Evolutionary conservation across 257 asterid species (phyloP).

Genomic region (Salvia rosmarinus): DNA sequence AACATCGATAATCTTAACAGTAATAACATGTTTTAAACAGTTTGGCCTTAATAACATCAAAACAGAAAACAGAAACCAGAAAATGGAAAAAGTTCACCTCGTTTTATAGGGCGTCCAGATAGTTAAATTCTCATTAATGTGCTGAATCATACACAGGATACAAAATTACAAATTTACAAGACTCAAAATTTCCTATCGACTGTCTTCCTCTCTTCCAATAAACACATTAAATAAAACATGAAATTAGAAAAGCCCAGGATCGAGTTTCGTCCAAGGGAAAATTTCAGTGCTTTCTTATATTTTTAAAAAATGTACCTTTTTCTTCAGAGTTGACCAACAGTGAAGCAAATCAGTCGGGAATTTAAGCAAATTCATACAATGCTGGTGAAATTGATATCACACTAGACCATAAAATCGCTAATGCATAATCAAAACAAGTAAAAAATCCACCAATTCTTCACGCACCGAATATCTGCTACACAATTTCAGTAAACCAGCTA

Average conservation of each 20-base stretch:
- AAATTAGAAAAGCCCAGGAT: no score
- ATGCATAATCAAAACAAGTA: slow-evolving; percentile 17
- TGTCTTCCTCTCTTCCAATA: slow-evolving; percentile 3
- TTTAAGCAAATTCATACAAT: slow-evolving; percentile 33
- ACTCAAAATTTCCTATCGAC: not conserved
- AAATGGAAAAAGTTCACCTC: not conserved
- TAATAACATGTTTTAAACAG: not conserved
- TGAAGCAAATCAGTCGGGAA: slow-evolving; percentile 16
- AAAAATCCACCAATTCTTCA: not conserved
- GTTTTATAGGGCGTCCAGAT: no score
- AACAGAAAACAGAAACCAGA: not conserved
- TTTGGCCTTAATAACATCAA: not conserved
- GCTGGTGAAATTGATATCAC: slow-evolving; percentile 28
- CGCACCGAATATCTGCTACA: slow-evolving; percentile 17
- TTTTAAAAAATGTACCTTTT: not conserved
- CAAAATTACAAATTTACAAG: not conserved
- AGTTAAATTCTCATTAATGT: no score
- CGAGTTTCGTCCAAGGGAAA: not conserved
- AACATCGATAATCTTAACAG: not conserved
- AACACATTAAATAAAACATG: no score
- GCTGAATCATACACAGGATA: not conserved
- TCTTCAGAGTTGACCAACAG: slow-evolving; percentile 29
- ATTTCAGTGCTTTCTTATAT: not conserved
- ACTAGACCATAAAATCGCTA: slow-evolving; percentile 21
- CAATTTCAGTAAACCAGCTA: slow-evolving; percentile 20